Base-by-base conservation (phyloP, 257 asterid genomes). In the Lantana camara region DNA sequence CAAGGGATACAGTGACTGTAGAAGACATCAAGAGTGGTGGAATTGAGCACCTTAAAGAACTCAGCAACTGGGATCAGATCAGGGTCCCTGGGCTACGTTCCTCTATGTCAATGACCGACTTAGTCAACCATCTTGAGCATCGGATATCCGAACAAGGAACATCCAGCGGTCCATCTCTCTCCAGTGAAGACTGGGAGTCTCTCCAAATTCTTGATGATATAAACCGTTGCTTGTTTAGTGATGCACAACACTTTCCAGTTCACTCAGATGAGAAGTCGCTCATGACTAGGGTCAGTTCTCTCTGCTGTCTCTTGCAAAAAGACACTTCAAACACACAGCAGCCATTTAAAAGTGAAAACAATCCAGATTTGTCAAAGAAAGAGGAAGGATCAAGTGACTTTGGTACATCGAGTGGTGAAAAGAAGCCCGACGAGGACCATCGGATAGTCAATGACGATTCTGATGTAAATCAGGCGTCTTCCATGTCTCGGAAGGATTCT, bases 21-120 rank as follows among this genome's bases (percentile, higher is more conserved):
- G 86, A 83, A 48, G 86, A 84, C 23, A 66, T 79, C 4, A 85
- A 71, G 63, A 77, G 72, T 57, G 70, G 75, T 23, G 85, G 77
- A 54, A 50, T 77, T 30, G 87, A 81, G 50, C 89, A 83, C 41
- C 85, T 80, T 30, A 86, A 85, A 77, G 88, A 70, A 16, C 76
- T 88, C 24, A 64, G 88, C 71, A 79, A 80, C 69, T 85, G 94
- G 95, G 94, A 86, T 58, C 94, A 84, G 76, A 77, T 90, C 60
- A 82, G 57, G 68, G 97, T 83, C 0, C 98, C 96, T 0, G 96
- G 96, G 12, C 71, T 90, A 54, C 91, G 70, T 19, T 58, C 81
- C 13, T 90, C 98, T 3, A 88, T 94, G 98, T 94, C 99, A 0
- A 94, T 94, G 96, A 83, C 80, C 44, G 98, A 94, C 64, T 60